These are phyloP conservation scores for Penicillium polonicum DNA, from an alignment of 2,329 filamentous ascomycete species.

Conservation along the genomic window DNA sequence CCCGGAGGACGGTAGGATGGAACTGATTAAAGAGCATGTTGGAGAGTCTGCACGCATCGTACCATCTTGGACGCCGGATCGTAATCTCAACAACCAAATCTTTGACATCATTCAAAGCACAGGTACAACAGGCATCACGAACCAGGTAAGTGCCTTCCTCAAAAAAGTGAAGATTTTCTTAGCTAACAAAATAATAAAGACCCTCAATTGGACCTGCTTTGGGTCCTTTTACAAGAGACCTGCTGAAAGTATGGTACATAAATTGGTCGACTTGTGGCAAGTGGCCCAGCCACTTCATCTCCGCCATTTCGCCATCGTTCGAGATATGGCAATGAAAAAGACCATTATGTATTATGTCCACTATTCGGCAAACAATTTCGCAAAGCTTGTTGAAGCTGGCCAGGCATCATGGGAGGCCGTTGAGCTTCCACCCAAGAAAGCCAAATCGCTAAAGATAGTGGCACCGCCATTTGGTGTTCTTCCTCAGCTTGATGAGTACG, in stretches of 20 bases:
- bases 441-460: slow-evolving; percentile 29
- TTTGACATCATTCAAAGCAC: slow-evolving; percentile 49
- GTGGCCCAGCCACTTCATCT: slow-evolving; percentile 59
- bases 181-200: slow-evolving; percentile 21
- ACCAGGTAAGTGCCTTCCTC: slow-evolving; percentile 36
- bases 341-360: slow-evolving; percentile 55
- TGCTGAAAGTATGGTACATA: slow-evolving; percentile 52
- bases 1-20: slow-evolving; percentile 18
- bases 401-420: slow-evolving; percentile 57
- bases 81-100: slow-evolving; percentile 52
- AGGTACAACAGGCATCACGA: slow-evolving; percentile 52
- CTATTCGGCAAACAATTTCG: slow-evolving; percentile 54
- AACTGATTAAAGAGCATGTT: slow-evolving; percentile 24
- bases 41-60: slow-evolving; percentile 39
- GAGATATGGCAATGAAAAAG: slow-evolving; percentile 52
- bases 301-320: slow-evolving; percentile 56
- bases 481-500: slow-evolving; percentile 47
- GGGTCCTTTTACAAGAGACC: slow-evolving; percentile 56
- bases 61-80: slow-evolving; percentile 57
- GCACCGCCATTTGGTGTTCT: slow-evolving; percentile 34
- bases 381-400: slow-evolving; percentile 52
- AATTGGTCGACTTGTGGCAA: slow-evolving; percentile 57
- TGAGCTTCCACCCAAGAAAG: slow-evolving; percentile 34
- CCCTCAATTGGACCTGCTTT: slow-evolving; percentile 44
- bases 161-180: not conserved